Percentiles rank a stretch among this genome's conserved stretches.
Evolutionary conservation across 2,329 filamentous ascomycete species (phyloP).

Genomic region (Pestalotiopsis sp.): DNA sequence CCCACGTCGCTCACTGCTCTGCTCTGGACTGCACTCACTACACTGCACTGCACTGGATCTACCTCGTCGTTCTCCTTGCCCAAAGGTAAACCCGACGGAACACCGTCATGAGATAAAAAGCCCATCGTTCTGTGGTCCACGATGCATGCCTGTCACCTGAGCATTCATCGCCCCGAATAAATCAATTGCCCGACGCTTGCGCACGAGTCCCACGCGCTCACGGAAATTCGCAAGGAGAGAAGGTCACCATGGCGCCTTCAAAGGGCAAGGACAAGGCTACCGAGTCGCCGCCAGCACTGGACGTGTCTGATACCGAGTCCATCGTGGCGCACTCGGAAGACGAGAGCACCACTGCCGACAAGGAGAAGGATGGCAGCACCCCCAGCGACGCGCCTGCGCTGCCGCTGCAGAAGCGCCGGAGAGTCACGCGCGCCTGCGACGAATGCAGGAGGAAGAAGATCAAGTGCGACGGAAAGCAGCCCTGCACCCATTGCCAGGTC

Average conservation of each 20-base stretch:
- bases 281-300: slow-evolving; percentile 27
- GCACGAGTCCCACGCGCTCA: not conserved
- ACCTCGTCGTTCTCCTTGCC: not conserved
- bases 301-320: slow-evolving; percentile 44
- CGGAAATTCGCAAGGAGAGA: not conserved
- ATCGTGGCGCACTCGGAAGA: slow-evolving; percentile 32
- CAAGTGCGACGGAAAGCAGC: slow-evolving; percentile 85
- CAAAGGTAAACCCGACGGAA: not conserved
- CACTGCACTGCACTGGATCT: not conserved
- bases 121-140: not conserved
- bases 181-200: not conserved
- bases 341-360: slow-evolving; percentile 41
- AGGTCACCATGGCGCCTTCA: slow-evolving; percentile 7
- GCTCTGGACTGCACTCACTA: not conserved
- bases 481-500: slow-evolving; percentile 93
- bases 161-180: not conserved
- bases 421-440: slow-evolving; percentile 81
- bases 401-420: slow-evolving; percentile 74
- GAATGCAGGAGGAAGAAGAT: slow-evolving; percentile 71
- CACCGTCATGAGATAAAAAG: slow-evolving; percentile 2
- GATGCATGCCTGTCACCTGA: slow-evolving; percentile 3
- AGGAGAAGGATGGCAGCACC: slow-evolving; percentile 29
- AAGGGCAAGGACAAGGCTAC: slow-evolving; percentile 22
- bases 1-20: not conserved
- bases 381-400: slow-evolving; percentile 35